Evolutionary conservation across 108 stramenopile genomes (phyloP), one percentile per base, ranked within the genome.

Genomic region (Chaetoceros muelleri): DNA sequence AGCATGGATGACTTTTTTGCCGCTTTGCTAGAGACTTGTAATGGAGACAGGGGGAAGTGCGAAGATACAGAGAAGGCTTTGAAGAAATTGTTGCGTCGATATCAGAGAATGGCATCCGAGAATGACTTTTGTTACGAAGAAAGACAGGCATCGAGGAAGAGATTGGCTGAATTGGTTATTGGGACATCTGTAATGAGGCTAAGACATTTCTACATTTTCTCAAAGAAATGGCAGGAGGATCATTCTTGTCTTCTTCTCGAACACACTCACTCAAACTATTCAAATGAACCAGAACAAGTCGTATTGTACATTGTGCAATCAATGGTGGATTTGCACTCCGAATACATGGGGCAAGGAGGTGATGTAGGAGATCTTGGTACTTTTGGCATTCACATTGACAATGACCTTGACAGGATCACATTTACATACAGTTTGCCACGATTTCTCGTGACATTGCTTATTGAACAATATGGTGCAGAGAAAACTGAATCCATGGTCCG

Each of bases 381-480:
- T 10, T 13, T 13, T 10, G 13, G 5, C 5, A 13, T 10, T 13
- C 8, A 5, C 8, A 40, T 40, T 10, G 34, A 40, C 8, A 40
- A 13, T 13, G 13, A 40, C 5, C 5, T 40, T 13, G 46, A 46
- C n/a, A 44, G 57, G 10, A 23, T 58, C 1, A 47, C 57, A 1
- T 44, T 58, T 2, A 19, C 46, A 2, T 47, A 48, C 44, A 58
- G 57, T 58, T 19, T 58, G 5, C 57, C 57, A 1, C 20, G 16
- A 2, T 58, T 58, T 58, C 25, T 58, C 1, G 57, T 48, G 2
- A 17, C 3, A 28, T 16, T 26, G 19, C 19, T 23, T 44, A 24
- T 47, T 24, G 24, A 48, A 10, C 57, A 58, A 28, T 58, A 58
- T 10, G 57, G 57, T 47, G 1, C 2, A 26, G 24, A 46, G 10